Base-by-base conservation (phyloP, 192 early-diverging fungal species). In the Linnemannia elongata region DNA sequence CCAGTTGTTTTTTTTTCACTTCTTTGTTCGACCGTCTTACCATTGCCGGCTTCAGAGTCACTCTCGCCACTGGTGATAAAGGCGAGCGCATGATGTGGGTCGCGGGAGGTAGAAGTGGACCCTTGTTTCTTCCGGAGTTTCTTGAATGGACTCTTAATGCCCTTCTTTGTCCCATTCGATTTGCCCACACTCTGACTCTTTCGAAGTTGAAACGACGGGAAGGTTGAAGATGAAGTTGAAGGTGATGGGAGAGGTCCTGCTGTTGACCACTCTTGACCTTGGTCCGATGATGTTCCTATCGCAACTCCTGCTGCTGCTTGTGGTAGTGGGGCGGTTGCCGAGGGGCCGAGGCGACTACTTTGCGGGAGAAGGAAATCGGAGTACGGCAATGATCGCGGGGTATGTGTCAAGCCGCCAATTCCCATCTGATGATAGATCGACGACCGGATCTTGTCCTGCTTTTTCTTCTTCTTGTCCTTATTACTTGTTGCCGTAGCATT, bases 1-100 rank as follows among this genome's bases (percentile, higher is more conserved):
- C 9, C 39, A 7, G 38, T 20, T 42, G 42, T 42, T 42, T 71
- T 38, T 42, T 41, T 41, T 13, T 4, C 4, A 1, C 4, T 38
- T 1, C 38, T 60, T 41, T 60, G 22, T 9, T 7, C 4, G 7
- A 2, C 33, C 20, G 42, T 47, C 70, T 72, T 76, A 85, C 83
- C 78, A 39, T 71, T 71, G 15, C 78, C 78, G 12, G 85, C 79
- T 54, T 87, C 85, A 44, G 85, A 87, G 42, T 87, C 85, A 73
- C 85, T 87, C 42, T 87, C 85, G 4, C 80, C 75, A 71, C 79
- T 86, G 6, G 84, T 86, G 30, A 81, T 81, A 27, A 81, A 87
- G 3, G 79, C 79, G 54, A 69, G 49, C 33, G 72, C 71, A 13
- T 30, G 36, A 0, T 35, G 47, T 27, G 18, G 18, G 41, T 87